These are phyloP conservation scores for Colletotrichum sp. DNA, from an alignment of 2,329 filamentous ascomycete genomes.

Conservation along the genomic window DNA sequence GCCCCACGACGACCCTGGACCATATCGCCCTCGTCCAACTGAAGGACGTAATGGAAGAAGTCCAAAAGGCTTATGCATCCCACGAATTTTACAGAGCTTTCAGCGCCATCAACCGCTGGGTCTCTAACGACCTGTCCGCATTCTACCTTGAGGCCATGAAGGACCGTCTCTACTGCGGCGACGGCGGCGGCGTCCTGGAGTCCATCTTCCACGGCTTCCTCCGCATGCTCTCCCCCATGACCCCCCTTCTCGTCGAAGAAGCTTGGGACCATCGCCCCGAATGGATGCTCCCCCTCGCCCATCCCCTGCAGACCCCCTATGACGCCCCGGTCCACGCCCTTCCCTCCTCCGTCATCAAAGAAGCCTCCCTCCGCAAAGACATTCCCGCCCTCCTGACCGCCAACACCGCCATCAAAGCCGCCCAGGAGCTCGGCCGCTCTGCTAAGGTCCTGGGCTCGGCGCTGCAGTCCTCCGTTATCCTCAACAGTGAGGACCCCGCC, in stretches of 20 bases:
- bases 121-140: constrained; percentile 82
- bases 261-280: constrained; percentile 80
- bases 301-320: constrained; percentile 55
- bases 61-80: constrained; percentile 68
- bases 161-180: constrained; percentile 87
- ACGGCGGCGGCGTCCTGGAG: constrained; percentile 67
- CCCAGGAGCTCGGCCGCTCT: constrained; percentile 74
- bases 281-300: constrained; percentile 52
- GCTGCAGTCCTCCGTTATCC: constrained; percentile 75
- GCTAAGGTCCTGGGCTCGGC: constrained; percentile 80
- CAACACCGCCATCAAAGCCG: constrained; percentile 73
- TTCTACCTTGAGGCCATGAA: constrained; percentile 96
- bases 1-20: constrained; percentile 66
- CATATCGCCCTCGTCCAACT: constrained; percentile 81
- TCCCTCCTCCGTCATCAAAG: constrained; percentile 41
- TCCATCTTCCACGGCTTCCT: constrained; percentile 75
- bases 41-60: constrained; percentile 65
- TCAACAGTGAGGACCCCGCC: constrained; percentile 50
- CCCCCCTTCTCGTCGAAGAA: constrained; percentile 86
- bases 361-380: constrained; percentile 44
- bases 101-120: constrained; percentile 77
- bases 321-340: constrained; percentile 45
- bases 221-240: constrained; percentile 81
- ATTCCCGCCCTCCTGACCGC: constrained; percentile 57
- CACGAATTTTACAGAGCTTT: constrained; percentile 86